Base-by-base conservation (phyloP, 2,329 filamentous ascomycete genomes). In the Botrytis elliptica region DNA sequence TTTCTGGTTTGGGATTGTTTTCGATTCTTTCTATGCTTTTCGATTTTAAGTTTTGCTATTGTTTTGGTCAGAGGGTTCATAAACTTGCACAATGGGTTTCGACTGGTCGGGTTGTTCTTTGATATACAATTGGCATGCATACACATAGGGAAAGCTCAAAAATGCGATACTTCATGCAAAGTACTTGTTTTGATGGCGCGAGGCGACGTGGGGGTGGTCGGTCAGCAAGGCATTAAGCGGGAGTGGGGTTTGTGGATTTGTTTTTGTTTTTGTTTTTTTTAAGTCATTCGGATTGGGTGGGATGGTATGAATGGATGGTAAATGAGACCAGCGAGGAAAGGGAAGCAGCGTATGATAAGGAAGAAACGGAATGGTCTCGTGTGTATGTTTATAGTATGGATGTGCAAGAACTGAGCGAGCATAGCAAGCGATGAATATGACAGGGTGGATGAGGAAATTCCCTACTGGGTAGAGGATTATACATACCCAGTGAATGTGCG, bases 1-100 rank as follows among this genome's bases (percentile, higher is more conserved):
- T 57, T 66, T 66, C 60, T 62, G 75, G 70, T 70, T 66, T 74
- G 74, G 74, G 70, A 74, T 72, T 75, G 71, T 74, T 75, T 71
- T 74, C 59, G 29, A 52, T 60, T 62, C 52, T 69, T 62, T 63
- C 22, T 42, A 38, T 42, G 38, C 42, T 36, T 57, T 69, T 69
- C 52, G 25, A 44, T 42, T 57, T 69, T 20, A 33, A 42, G n/a
- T 65, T 71, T 49, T 69, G 44, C 42, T 59, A 57, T 69, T 57
- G 64, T 73, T 73, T 73, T 73, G 71, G 71, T 69, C 49, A 69
- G 52, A 69, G 36, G 71, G 71, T 62, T 72, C 42, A 69, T 69
- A 69, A 73, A 69, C 66, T 73, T 73, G 64, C 71, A 69, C 71
- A 69, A 62, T 73, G 64, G 71, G 55, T 60, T 69, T 40, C 18